Percentiles rank a stretch among this genome's conserved stretches.
Evolutionary conservation across 2,329 filamentous ascomycete genomes (phyloP).

Genomic region (Fusarium globosum): DNA sequence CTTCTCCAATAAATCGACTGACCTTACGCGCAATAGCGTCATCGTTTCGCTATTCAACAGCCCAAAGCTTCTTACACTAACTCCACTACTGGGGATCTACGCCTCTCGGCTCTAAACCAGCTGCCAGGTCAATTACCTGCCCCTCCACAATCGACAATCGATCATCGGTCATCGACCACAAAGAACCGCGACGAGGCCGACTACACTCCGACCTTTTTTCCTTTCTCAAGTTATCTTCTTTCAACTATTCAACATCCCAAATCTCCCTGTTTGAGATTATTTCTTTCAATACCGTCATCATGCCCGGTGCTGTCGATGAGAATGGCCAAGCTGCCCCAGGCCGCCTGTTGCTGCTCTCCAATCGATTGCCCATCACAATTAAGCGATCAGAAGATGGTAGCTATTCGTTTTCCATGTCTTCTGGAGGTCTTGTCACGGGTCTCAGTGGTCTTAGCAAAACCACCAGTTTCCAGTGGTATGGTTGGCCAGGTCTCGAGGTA

Average conservation of each 20-base stretch:
- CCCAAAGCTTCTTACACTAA: conserved; percentile 43
- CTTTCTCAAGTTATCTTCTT: conserved; percentile 1
- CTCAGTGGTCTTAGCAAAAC: conserved; percentile 91
- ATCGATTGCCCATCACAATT: conserved; percentile 95
- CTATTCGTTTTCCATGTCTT: conserved; percentile 96
- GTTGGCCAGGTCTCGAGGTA: conserved; percentile 94
- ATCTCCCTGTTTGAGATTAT: not conserved
- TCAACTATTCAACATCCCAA: not conserved
- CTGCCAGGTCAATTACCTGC: conserved; percentile 42
- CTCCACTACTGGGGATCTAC: conserved; percentile 45
- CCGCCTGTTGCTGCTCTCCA: conserved; percentile 86
- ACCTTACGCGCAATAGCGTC: conserved; percentile 45
- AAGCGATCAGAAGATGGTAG: conserved; percentile 91
- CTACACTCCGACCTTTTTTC: conserved; percentile 6
- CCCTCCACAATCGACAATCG: conserved; percentile 41
- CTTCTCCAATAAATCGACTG: conserved; percentile 44
- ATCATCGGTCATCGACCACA: conserved; percentile 32
- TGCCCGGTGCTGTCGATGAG: conserved; percentile 53
- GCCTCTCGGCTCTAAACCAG: conserved; percentile 34
- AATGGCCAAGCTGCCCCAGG: conserved; percentile 52
- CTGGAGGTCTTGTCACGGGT: conserved; percentile 93
- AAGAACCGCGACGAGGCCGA: conserved; percentile 34
- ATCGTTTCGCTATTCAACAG: conserved; percentile 38
- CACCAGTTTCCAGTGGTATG: conserved; percentile 97
- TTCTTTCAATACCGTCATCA: conserved; percentile 35